Percentiles rank a stretch among this genome's conserved stretches.
These are phyloP conservation scores for Aspergillus sp. DNA, from an alignment of 2,329 filamentous ascomycete species.

Conservation along the genomic window DNA sequence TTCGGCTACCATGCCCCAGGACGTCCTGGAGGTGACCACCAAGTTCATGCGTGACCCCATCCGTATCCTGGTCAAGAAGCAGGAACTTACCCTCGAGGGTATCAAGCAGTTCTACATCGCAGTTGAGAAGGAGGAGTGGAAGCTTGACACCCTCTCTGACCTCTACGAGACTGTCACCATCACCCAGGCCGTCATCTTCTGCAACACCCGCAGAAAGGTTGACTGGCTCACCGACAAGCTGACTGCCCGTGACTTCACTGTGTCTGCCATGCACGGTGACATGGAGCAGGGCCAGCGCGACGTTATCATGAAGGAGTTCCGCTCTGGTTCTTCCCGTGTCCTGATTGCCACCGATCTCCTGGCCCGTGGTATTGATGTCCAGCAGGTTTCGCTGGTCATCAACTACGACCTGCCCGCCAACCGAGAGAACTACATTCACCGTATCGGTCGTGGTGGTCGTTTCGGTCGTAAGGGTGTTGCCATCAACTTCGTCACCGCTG, in stretches of 20 bases:
- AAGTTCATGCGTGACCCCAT: slow-evolving; percentile 99
- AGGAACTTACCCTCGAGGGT: slow-evolving; percentile 98
- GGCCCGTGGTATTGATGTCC: slow-evolving; percentile 99
- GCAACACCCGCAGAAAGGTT: slow-evolving; percentile 99
- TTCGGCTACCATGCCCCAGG: slow-evolving; percentile 97
- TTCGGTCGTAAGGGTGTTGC: slow-evolving; percentile 99
- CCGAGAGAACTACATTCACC: slow-evolving; percentile 99
- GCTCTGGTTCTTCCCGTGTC: slow-evolving; percentile 95
- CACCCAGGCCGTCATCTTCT: slow-evolving; percentile 99
- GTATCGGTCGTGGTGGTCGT: slow-evolving; percentile 98
- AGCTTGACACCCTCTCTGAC: slow-evolving; percentile 97
- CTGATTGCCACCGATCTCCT: slow-evolving; percentile 96
- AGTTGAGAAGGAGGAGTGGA: slow-evolving; percentile 99
- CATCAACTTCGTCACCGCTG: slow-evolving; percentile 99
- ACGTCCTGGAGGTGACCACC: slow-evolving; percentile 97
- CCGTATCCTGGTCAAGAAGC: slow-evolving; percentile 99
- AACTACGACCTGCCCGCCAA: slow-evolving; percentile 99
- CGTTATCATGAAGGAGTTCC: slow-evolving; percentile 99
- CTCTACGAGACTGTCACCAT: slow-evolving; percentile 99
- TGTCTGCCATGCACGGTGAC: slow-evolving; percentile 99
- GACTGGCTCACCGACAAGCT: slow-evolving; percentile 99
- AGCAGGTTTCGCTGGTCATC: slow-evolving; percentile 99
- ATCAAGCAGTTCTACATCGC: slow-evolving; percentile 99
- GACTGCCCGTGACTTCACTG: slow-evolving; percentile 95
- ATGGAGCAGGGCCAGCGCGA: slow-evolving; percentile 98